A percentile compares a stretch with the other conserved stretches of the same genome.
Conservation (phyloP, 2,329 filamentous ascomycete species). For the Lachnellula hyalina region DNA sequence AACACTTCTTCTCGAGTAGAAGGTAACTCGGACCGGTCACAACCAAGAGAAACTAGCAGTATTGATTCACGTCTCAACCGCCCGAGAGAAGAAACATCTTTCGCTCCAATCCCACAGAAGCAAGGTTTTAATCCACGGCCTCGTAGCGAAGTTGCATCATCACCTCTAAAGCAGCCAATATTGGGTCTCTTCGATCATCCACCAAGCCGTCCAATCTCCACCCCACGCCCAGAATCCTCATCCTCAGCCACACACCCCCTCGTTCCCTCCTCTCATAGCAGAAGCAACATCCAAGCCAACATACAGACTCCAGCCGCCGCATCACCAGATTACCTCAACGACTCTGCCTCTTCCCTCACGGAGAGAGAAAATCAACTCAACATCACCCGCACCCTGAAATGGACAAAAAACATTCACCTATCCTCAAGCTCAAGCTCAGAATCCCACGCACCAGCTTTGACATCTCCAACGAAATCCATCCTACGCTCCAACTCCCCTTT, state of each 20-base stretch:
- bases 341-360: slow-evolving; percentile 5
- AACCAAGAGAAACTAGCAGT: not conserved
- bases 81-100: slow-evolving; percentile 6
- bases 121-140: slow-evolving; percentile 25
- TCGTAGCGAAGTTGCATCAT: slow-evolving; percentile 2
- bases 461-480: slow-evolving; percentile 29
- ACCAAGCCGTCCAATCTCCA: not conserved
- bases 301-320: not conserved
- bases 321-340: slow-evolving; percentile 2
- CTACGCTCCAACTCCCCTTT: slow-evolving; percentile 23
- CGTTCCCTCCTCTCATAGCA: slow-evolving; percentile 16
- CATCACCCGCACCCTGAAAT: slow-evolving; percentile 19
- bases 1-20: slow-evolving; percentile 2
- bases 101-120: slow-evolving; percentile 28
- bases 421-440: slow-evolving; percentile 2
- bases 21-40: not conserved
- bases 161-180: slow-evolving; percentile 12
- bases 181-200: slow-evolving; percentile 9
- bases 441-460: slow-evolving; percentile 1
- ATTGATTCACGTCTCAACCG: not conserved
- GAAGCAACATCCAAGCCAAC: slow-evolving; percentile 14
- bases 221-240: slow-evolving; percentile 5
- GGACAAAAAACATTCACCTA: slow-evolving; percentile 19
- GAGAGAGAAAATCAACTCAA: slow-evolving; percentile 17
- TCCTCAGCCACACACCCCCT: slow-evolving; percentile 13